Percentiles rank a stretch among this genome's conserved stretches.
These are phyloP conservation scores for Annona squamosa DNA, from an alignment of 164 flowering plant species.

Conservation along the genomic window DNA sequence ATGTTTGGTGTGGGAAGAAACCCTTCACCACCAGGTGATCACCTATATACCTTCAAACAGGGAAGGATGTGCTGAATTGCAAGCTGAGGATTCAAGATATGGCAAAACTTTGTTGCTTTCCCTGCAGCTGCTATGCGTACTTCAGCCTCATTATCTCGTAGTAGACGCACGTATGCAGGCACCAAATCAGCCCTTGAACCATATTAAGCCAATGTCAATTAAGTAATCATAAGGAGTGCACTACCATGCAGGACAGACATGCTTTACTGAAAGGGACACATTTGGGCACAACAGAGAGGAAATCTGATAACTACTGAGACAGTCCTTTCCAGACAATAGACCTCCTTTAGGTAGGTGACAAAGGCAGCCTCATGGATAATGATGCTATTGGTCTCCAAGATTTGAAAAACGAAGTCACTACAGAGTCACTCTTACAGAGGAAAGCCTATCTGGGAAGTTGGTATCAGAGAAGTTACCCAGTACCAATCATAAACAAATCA, in stretches of 20 bases:
- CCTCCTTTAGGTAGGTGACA: not conserved
- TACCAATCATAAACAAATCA: not conserved
- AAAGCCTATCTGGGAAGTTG: too few relatives aligned
- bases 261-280: not conserved
- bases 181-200: conserved; percentile 73
- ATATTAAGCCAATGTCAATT: conserved; percentile 7
- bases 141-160: conserved; percentile 98
- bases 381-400: too few relatives aligned
- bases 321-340: not conserved
- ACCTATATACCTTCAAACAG: conserved; percentile 77
- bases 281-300: not conserved
- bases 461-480: too few relatives aligned
- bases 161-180: conserved; percentile 90
- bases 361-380: not conserved
- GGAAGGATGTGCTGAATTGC: conserved; percentile 95
- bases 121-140: conserved; percentile 98
- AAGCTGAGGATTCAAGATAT: conserved; percentile 78
- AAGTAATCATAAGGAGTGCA: not conserved
- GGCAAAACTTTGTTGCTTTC: conserved; percentile 86
- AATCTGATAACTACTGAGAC: not conserved
- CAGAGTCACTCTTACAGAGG: too few relatives aligned
- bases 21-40: not conserved
- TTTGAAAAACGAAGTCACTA: too few relatives aligned
- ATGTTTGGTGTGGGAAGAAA: not conserved
- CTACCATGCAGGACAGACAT: not conserved